These are phyloP conservation scores for Tilletia walkeri DNA, from an alignment of 1,284 basidiomycete species.

Conservation along the genomic window DNA sequence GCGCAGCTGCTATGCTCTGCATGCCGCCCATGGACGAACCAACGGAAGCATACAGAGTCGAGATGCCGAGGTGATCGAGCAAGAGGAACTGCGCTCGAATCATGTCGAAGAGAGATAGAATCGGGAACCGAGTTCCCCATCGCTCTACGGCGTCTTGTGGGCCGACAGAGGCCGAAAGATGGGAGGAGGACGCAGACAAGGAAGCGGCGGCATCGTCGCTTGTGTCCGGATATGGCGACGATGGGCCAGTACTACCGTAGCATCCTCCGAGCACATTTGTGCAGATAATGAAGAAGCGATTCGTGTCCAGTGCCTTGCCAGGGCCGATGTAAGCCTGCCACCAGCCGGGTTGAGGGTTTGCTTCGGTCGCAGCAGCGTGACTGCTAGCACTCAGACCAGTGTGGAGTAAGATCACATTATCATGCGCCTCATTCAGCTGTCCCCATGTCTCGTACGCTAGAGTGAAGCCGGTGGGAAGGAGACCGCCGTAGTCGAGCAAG, in stretches of 20 bases:
- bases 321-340: slow-evolving; percentile 99
- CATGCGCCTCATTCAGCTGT: slow-evolving; percentile 69
- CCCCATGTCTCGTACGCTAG: slow-evolving; percentile 99
- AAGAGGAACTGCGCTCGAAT: slow-evolving; percentile 82
- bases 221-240: slow-evolving; percentile 66
- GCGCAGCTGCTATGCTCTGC: slow-evolving; percentile 93
- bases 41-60: slow-evolving; percentile 84
- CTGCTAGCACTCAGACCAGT: slow-evolving; percentile 93
- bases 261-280: slow-evolving; percentile 97
- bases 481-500: slow-evolving; percentile 69
- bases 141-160: slow-evolving; percentile 56
- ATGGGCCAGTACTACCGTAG: slow-evolving; percentile 93
- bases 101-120: slow-evolving; percentile 95
- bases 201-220: slow-evolving; percentile 57
- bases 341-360: slow-evolving; percentile 85
- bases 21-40: slow-evolving; percentile 96
- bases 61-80: slow-evolving; percentile 79
- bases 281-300: slow-evolving; percentile 89
- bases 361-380: slow-evolving; percentile 80
- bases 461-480: slow-evolving; percentile 70
- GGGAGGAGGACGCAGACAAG: neutral
- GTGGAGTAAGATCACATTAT: slow-evolving; percentile 94
- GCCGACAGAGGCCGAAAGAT: neutral
- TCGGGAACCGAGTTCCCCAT: slow-evolving; percentile 87
- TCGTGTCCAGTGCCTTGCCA: slow-evolving; percentile 81